phyloP scores from a whole-genome alignment of 371 early-diverging fungal genomes.

The Basidiobolus meristosporus region DNA sequence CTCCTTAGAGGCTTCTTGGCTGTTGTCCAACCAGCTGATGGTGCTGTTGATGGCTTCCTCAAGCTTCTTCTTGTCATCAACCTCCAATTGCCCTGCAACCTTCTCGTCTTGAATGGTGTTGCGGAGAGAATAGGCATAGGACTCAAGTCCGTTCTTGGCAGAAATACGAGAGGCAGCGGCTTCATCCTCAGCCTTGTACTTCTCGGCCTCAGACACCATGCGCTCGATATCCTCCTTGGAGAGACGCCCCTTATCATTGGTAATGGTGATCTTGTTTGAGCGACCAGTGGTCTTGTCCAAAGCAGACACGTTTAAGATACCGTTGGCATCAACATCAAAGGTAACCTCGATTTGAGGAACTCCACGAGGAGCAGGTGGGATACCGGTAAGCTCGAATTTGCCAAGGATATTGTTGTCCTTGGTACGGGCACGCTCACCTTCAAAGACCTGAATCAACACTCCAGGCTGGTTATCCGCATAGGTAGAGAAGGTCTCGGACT shows the following conservation, averaged over 20 bases:
- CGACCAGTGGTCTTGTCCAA: too few species aligned
- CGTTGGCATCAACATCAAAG: conserved; percentile 94
- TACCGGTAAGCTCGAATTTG: conserved; percentile 91
- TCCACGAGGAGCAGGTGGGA: conserved; percentile 92
- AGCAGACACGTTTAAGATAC: too few species aligned
- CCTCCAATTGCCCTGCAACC: conserved; percentile 60
- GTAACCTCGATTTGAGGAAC: conserved; percentile 96
- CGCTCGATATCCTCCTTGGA: too few species aligned
- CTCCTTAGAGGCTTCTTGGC: conserved; percentile 82
- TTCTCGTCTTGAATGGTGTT: conserved; percentile 74
- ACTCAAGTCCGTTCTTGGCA: conserved; percentile 66
- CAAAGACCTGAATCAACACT: too few species aligned
- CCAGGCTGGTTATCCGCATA: too few species aligned
- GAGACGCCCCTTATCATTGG: too few species aligned
- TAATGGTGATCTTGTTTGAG: too few species aligned
- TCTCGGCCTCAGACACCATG: too few species aligned
- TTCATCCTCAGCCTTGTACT: conserved; percentile 91
- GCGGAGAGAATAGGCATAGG: conserved; percentile 71
- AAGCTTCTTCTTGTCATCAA: conserved; percentile 70
- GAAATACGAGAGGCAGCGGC: conserved; percentile 51
- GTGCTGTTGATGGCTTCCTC: conserved; percentile 60
- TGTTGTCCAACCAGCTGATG: conserved; percentile 74
- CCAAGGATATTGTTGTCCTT: conserved; percentile 93
- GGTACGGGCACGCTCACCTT: too few species aligned
- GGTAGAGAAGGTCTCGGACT: too few species aligned